Conservation (phyloP, 495 filamentous ascomycete species). For the Aspergillus bertholletiae region DNA sequence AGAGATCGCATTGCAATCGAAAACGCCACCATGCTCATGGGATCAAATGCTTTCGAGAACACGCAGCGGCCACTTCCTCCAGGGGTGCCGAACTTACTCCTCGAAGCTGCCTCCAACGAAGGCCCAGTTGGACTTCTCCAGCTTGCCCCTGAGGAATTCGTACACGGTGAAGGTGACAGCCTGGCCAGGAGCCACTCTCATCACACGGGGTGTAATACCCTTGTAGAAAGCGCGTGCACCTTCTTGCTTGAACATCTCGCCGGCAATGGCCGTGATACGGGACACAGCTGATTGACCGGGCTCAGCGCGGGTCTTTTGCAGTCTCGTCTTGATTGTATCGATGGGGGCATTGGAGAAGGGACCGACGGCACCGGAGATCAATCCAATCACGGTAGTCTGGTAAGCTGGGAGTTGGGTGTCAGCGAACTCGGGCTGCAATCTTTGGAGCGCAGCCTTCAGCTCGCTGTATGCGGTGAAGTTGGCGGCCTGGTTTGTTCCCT, state of each 20-base stretch:
- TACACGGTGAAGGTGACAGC: slow-evolving; percentile 98
- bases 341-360: slow-evolving; percentile 96
- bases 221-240: slow-evolving; percentile 95
- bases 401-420: slow-evolving; percentile 69
- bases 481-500: slow-evolving; percentile 95
- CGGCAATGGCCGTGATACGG: slow-evolving; percentile 73
- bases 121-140: slow-evolving; percentile 69
- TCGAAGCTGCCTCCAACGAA: slow-evolving; percentile 67
- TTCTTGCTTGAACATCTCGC: slow-evolving; percentile 96
- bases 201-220: slow-evolving; percentile 95
- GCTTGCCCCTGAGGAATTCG: slow-evolving; percentile 79
- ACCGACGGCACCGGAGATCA: slow-evolving; percentile 91
- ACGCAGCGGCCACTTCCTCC: slow-evolving; percentile 21
- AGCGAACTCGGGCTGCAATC: slow-evolving; percentile 58
- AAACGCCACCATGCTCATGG: slow-evolving; percentile 31
- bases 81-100: slow-evolving; percentile 48
- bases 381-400: slow-evolving; percentile 86
- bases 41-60: slow-evolving; percentile 28
- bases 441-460: slow-evolving; percentile 75
- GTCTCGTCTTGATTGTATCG: slow-evolving; percentile 96
- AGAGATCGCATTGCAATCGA: slow-evolving; percentile 15
- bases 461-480: slow-evolving; percentile 99
- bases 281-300: slow-evolving; percentile 73
- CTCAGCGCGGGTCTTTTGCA: slow-evolving; percentile 86
- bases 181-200: slow-evolving; percentile 96